These are phyloP conservation scores for Alternaria sp. DNA, from an alignment of 2,329 filamentous ascomycete genomes.

Conservation along the genomic window DNA sequence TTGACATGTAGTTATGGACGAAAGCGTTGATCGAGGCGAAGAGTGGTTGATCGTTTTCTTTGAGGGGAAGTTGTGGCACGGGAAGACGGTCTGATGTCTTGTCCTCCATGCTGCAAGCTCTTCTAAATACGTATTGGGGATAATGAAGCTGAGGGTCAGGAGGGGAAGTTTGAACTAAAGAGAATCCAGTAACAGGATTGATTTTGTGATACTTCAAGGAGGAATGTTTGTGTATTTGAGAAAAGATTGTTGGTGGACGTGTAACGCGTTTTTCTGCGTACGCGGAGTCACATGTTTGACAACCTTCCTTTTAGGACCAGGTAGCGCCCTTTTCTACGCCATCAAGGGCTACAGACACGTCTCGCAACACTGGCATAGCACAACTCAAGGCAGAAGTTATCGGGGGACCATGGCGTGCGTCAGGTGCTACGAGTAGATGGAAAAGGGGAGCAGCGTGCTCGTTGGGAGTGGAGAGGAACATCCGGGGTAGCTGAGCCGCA, in stretches of 20 bases:
- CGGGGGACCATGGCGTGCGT: neutral
- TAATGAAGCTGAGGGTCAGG: neutral
- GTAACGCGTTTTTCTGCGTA: constrained; percentile 19
- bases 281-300: constrained; percentile 41
- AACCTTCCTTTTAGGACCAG: constrained; percentile 6
- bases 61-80: constrained; percentile 40
- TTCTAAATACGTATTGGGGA: neutral
- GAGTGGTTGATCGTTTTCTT: constrained; percentile 26
- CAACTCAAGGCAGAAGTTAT: too few relatives aligned
- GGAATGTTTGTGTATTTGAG: neutral
- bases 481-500: constrained; percentile 22
- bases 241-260: neutral
- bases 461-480: constrained; percentile 4
- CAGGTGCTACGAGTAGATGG: neutral
- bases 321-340: neutral
- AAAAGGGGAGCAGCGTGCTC: neutral
- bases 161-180: neutral
- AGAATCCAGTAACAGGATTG: neutral
- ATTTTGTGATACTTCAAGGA: neutral
- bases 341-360: neutral
- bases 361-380: neutral
- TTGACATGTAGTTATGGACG: constrained; percentile 49
- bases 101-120: constrained; percentile 22
- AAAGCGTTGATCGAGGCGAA: constrained; percentile 42
- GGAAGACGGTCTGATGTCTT: constrained; percentile 7